Conservation (phyloP, 805 yeast species). For the Monosporozyma aerobia region DNA sequence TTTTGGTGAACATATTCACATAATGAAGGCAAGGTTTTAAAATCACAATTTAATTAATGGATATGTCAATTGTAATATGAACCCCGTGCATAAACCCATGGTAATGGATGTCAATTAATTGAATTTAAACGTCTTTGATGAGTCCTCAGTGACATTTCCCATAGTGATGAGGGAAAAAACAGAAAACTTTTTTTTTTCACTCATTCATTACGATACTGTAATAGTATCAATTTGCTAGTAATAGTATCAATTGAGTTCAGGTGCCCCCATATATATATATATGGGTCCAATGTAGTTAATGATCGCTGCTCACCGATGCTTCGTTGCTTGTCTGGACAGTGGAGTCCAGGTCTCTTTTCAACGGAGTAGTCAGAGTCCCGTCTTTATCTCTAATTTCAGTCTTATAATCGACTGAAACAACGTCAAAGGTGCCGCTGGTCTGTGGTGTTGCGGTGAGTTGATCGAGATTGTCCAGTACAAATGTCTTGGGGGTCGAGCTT, state of each 20-base stretch:
- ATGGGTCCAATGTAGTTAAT: background rate
- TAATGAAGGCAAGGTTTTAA: background rate
- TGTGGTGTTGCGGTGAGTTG: slow-evolving; percentile 1
- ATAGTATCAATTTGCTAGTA: background rate
- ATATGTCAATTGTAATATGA: background rate
- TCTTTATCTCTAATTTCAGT: background rate
- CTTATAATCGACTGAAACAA: slow-evolving; percentile 6
- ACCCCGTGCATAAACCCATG: background rate
- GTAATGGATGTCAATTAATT: background rate
- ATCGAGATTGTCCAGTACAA: background rate
- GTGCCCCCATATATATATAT: background rate
- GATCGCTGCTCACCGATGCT: background rate
- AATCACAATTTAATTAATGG: background rate
- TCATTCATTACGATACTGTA: background rate
- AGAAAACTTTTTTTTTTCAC: background rate
- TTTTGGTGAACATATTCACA: background rate
- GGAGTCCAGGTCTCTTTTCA: background rate
- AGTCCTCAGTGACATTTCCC: background rate
- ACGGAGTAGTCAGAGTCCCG: background rate
- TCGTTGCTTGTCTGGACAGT: background rate
- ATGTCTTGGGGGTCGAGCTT: background rate
- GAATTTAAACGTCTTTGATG: background rate
- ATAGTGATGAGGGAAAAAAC: background rate
- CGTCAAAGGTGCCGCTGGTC: slow-evolving; percentile 1
- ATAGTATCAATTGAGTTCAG: background rate